phyloP scores from a whole-genome alignment of 2,329 filamentous ascomycete genomes.

The Diaporthe batatas region DNA sequence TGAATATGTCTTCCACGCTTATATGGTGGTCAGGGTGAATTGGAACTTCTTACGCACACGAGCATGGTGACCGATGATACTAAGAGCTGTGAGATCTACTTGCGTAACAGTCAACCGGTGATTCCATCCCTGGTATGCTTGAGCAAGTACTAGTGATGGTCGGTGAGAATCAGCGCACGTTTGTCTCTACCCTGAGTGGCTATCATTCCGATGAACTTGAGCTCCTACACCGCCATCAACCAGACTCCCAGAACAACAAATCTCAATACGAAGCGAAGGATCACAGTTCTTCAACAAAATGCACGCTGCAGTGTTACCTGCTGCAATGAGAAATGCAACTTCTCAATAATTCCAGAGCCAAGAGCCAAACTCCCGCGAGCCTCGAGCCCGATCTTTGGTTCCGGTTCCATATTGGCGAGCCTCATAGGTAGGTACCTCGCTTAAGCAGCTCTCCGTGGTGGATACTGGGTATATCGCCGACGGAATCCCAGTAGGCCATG shows the following conservation, averaged over 20 bases:
- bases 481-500: neutral
- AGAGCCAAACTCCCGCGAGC: neutral
- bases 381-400: neutral
- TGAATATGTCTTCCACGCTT: no score
- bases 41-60: neutral
- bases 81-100: neutral
- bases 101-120: neutral
- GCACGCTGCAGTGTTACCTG: neutral
- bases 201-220: no score
- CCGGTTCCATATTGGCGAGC: neutral
- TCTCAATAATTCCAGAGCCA: constrained; percentile 5
- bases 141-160: neutral
- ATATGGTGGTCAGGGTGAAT: constrained; percentile 11
- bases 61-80: neutral
- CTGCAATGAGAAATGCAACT: neutral
- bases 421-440: neutral
- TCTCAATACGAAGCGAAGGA: neutral
- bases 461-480: neutral
- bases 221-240: neutral
- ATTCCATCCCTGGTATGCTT: neutral
- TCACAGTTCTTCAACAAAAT: neutral
- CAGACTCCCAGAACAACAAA: neutral
- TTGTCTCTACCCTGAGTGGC: neutral
- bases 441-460: neutral
- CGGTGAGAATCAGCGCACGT: constrained; percentile 4